Percentiles rank a stretch among this genome's conserved stretches.
Evolutionary conservation across 2,329 filamentous ascomycete genomes (phyloP).

Genomic region (Epichloe amarillans): DNA sequence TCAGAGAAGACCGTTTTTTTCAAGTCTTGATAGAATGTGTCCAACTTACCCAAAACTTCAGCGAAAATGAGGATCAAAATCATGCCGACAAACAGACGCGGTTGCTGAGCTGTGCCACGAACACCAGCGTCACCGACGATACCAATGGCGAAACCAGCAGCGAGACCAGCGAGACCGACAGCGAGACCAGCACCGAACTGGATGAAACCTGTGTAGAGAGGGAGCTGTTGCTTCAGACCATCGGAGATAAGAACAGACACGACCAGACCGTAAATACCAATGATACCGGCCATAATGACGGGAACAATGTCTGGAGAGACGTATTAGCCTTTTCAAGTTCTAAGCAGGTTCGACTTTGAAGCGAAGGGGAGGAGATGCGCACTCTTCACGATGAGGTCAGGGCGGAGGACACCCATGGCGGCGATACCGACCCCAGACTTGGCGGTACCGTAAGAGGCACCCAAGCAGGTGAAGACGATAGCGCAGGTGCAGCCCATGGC

Average conservation of each 20-base stretch:
- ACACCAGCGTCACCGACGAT: slow-evolving; percentile 85
- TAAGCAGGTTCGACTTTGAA: background rate
- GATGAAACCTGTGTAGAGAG: slow-evolving; percentile 73
- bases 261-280: slow-evolving; percentile 94
- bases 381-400: slow-evolving; percentile 99
- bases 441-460: slow-evolving; percentile 95
- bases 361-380: slow-evolving; percentile 26
- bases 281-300: slow-evolving; percentile 99
- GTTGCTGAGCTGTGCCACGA: slow-evolving; percentile 72
- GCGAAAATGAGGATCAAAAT: slow-evolving; percentile 99
- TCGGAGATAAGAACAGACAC: slow-evolving; percentile 80
- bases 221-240: slow-evolving; percentile 55
- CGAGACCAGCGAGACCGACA: slow-evolving; percentile 71
- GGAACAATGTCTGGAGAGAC: slow-evolving; percentile 73
- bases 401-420: slow-evolving; percentile 93
- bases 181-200: slow-evolving; percentile 73
- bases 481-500: slow-evolving; percentile 95
- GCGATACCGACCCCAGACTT: slow-evolving; percentile 99
- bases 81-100: slow-evolving; percentile 88
- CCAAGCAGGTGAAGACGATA: slow-evolving; percentile 93
- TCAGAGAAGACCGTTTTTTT: slow-evolving; percentile 11
- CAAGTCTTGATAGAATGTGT: background rate
- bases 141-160: slow-evolving; percentile 75
- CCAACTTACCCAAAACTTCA: slow-evolving; percentile 81
- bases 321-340: slow-evolving; percentile 9